A percentile compares a stretch with the other conserved stretches of the same genome.
Evolutionary conservation across 495 filamentous ascomycete genomes (phyloP).

Genomic region (Rhypophila decipiens): DNA sequence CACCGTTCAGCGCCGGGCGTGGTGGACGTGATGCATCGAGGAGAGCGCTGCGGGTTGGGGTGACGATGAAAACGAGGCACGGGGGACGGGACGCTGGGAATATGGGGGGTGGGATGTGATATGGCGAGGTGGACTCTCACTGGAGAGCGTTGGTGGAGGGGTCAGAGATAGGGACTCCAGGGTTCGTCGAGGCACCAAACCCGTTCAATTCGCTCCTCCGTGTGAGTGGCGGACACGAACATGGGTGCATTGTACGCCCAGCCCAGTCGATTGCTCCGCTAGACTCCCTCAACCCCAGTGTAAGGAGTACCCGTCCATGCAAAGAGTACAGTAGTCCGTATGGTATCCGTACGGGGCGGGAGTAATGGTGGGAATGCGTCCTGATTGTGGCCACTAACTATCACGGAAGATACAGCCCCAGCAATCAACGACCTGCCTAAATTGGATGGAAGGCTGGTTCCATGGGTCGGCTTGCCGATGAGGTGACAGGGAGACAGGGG

Average conservation of each 20-base stretch:
- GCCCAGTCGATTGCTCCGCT: background rate
- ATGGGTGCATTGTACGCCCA: no score
- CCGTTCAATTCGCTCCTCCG: background rate
- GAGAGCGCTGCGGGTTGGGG: background rate
- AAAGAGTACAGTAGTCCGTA: constrained; percentile 13
- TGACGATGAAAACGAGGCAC: constrained; percentile 1
- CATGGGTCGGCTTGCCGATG: constrained; percentile 18
- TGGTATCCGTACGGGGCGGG: constrained; percentile 2
- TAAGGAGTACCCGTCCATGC: no score
- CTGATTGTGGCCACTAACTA: constrained; percentile 17
- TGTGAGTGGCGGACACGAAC: no score
- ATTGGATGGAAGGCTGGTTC: constrained; percentile 28
- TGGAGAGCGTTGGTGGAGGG: background rate
- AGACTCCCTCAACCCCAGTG: background rate
- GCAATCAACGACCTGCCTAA: constrained; percentile 30
- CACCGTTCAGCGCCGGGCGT: constrained; percentile 18
- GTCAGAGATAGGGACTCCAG: background rate
- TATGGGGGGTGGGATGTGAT: background rate
- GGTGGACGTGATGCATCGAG: background rate
- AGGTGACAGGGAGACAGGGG: constrained; percentile 16
- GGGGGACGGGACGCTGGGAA: background rate
- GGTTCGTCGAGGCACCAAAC: background rate
- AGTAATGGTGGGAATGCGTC: constrained; percentile 9
- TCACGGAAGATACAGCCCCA: constrained; percentile 25
- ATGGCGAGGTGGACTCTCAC: background rate